Conservation (phyloP, 208 protist genomes). For the Leishmania tropica region DNA sequence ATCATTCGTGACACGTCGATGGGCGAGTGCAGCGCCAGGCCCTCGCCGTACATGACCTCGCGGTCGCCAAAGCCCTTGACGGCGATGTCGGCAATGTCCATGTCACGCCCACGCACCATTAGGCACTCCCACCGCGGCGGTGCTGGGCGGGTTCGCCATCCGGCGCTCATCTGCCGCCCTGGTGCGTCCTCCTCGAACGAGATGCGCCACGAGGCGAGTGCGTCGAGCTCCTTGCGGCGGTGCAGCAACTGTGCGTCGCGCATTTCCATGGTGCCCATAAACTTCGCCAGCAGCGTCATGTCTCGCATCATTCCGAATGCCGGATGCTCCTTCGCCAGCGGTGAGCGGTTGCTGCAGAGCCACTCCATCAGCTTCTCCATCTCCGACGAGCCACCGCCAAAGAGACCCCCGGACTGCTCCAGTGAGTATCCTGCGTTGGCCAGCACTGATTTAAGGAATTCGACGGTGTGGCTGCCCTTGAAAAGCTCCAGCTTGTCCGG, state of each 20-base stretch:
- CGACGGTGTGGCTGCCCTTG: slow-evolving; percentile 59
- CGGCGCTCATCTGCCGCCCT: slow-evolving; percentile 70
- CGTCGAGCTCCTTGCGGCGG: slow-evolving; percentile 60
- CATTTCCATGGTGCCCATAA: slow-evolving; percentile 85
- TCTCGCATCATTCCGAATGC: slow-evolving; percentile 68
- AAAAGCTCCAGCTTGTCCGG: slow-evolving; percentile 80
- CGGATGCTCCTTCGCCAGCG: slow-evolving; percentile 59
- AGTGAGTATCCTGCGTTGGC: slow-evolving; percentile 61
- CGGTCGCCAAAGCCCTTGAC: slow-evolving; percentile 78
- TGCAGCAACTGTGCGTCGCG: slow-evolving; percentile 70
- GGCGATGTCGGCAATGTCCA: slow-evolving; percentile 79
- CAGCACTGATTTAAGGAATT: slow-evolving; percentile 62
- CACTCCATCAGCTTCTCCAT: slow-evolving; percentile 86
- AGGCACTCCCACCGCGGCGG: slow-evolving; percentile 70
- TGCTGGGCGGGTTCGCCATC: slow-evolving; percentile 65
- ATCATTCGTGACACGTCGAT: slow-evolving; percentile 66
- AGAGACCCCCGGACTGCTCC: slow-evolving; percentile 44
- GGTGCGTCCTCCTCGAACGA: slow-evolving; percentile 82
- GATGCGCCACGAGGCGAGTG: slow-evolving; percentile 68
- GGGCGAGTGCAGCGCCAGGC: slow-evolving; percentile 69
- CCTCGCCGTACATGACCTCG: slow-evolving; percentile 79
- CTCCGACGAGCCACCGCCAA: slow-evolving; percentile 36
- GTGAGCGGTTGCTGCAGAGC: slow-evolving; percentile 58
- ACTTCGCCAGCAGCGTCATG: slow-evolving; percentile 77
- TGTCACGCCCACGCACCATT: slow-evolving; percentile 76